Evolutionary conservation across 176 grass and related monocot genomes (phyloP).

Genomic region (Alloteropsis semialata): DNA sequence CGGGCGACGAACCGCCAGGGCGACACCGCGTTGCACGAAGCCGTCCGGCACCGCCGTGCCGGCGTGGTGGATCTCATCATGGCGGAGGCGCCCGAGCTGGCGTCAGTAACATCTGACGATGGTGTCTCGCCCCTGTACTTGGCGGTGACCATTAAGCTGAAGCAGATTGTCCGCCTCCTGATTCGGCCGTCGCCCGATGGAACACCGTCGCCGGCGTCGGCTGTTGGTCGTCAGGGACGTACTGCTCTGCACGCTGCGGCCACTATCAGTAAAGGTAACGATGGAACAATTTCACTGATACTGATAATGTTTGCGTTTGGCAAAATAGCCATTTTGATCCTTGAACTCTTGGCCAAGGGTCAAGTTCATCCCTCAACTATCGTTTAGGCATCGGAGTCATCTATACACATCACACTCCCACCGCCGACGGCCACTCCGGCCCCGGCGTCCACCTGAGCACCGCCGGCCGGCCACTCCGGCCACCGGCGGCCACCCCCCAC

Average conservation of each 20-base stretch:
- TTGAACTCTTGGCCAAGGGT: too few species aligned
- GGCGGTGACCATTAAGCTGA: background rate
- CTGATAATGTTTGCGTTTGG: too few species aligned
- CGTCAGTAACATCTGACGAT: background rate
- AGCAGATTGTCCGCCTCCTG: background rate
- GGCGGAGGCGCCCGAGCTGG: background rate
- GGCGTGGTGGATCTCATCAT: slow-evolving; percentile 10
- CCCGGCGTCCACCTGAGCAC: too few species aligned
- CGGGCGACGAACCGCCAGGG: slow-evolving; percentile 15
- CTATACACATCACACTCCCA: too few species aligned
- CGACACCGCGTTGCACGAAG: slow-evolving; percentile 38
- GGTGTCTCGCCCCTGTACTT: slow-evolving; percentile 42
- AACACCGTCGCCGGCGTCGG: background rate
- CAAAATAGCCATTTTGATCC: too few species aligned
- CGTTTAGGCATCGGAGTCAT: too few species aligned
- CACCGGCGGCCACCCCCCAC: too few species aligned
- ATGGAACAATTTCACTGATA: too few species aligned
- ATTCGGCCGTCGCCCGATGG: background rate
- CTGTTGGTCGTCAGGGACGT: slow-evolving; percentile 14
- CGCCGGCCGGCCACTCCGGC: too few species aligned
- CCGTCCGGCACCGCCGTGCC: background rate
- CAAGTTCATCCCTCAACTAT: too few species aligned
- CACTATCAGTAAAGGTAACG: background rate
- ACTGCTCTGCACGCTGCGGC: slow-evolving; percentile 47
- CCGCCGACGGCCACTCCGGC: too few species aligned